Percentiles rank a stretch among this genome's conserved stretches.
Conservation (phyloP, 1,139 yeast genomes). For the Hansenula sp. region DNA sequence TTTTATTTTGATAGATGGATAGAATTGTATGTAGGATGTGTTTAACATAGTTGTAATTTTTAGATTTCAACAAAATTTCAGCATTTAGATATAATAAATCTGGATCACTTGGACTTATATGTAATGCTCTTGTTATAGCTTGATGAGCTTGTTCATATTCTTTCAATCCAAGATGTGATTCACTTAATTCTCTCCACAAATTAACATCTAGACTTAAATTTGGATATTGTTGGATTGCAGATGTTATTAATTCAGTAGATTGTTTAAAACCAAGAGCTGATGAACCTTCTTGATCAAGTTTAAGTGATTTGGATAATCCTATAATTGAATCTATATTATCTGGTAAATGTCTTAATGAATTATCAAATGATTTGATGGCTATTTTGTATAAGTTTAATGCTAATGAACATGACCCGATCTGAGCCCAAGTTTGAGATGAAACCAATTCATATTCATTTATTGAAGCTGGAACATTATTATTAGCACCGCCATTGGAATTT, state of each 20-base stretch:
- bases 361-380: slow-evolving; percentile 44
- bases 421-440: slow-evolving; percentile 38
- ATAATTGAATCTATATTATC: slow-evolving; percentile 36
- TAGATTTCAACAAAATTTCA: slow-evolving; percentile 37
- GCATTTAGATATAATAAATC: slow-evolving; percentile 44
- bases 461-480: background rate
- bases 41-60: slow-evolving; percentile 41
- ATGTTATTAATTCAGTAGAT: slow-evolving; percentile 39
- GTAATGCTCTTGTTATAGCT: slow-evolving; percentile 42
- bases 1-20: slow-evolving; percentile 34
- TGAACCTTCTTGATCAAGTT: slow-evolving; percentile 29
- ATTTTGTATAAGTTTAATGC: slow-evolving; percentile 35
- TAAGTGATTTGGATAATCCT: slow-evolving; percentile 38
- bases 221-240: slow-evolving; percentile 34
- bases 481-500: background rate
- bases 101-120: slow-evolving; percentile 38
- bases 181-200: slow-evolving; percentile 45
- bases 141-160: slow-evolving; percentile 49
- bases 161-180: slow-evolving; percentile 42
- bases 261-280: slow-evolving; percentile 35
- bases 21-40: slow-evolving; percentile 42
- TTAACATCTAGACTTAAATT: slow-evolving; percentile 31
- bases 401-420: slow-evolving; percentile 47
- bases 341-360: slow-evolving; percentile 42
- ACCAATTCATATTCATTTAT: slow-evolving; percentile 9